Base-by-base conservation (phyloP, 1,284 basidiomycete species). In the Takashimella koratensis region DNA sequence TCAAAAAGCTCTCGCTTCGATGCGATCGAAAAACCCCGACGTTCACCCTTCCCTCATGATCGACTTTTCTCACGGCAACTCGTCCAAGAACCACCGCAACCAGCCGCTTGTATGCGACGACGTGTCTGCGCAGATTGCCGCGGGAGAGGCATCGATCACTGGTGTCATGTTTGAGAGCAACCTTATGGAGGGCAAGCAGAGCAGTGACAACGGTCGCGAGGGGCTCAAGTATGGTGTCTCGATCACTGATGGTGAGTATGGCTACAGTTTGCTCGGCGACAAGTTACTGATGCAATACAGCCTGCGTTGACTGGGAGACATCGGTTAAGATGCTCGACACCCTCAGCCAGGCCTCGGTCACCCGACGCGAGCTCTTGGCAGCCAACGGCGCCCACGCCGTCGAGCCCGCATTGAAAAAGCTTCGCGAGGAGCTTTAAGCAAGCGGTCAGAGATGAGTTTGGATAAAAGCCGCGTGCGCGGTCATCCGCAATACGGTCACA, bases 121-220 rank as follows among this genome's bases (percentile, higher is more conserved):
- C n/a, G n/a, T 97, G 63, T 88, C 87, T 71, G 76, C 77, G 19
- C 94, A 98, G 77, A 82, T 98, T 53, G 79, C 74, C 10, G 81
- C 82, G 6, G 93, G 92, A 45, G 84, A 92, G 63, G 81, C 77
- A 54, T 80, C 83, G 52, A 90, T 98, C 75, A 93, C 89, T 2
- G 94, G 95, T 57, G 90, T 97, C 62, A 97, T 98, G 94, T 63
- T 98, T 72, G 95, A 98, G 79, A 88, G 86, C 40, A 89, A 97
- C 75, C 85, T 98, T 75, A 86, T 88, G 68, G 87, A 83, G 43
- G 92, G 92, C 19, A 80, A 86, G 59, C 92, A 96, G 78, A 88
- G 90, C 53, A 66, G 64, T 36, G 72, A 74, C 51, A 67, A 77
- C 68, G 81, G 75, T 41, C 84, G 82, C 12, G 68, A 77, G 23